Evolutionary conservation across 1,284 basidiomycete genomes (phyloP).

Genomic region (Porphyrellus sp.): DNA sequence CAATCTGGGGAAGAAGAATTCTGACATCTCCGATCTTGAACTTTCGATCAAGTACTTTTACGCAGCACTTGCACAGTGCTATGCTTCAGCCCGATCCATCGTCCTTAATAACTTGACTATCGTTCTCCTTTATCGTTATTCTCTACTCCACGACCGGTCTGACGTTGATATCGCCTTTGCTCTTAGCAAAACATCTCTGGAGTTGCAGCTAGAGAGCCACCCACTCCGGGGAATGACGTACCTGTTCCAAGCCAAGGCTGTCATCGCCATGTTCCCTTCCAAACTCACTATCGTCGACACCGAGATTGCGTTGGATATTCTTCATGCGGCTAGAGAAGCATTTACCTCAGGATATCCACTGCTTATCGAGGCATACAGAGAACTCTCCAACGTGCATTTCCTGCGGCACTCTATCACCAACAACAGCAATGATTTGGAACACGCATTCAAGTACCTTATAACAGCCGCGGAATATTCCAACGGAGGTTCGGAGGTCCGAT

Average conservation of each 20-base stretch:
- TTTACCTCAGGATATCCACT: slow-evolving; percentile 11
- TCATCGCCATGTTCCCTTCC: slow-evolving; percentile 4
- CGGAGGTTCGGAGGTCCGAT: slow-evolving; percentile 13
- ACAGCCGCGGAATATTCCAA: slow-evolving; percentile 10
- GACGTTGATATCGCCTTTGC: slow-evolving; percentile 17
- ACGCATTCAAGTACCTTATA: slow-evolving; percentile 14
- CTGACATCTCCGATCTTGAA: slow-evolving; percentile 7
- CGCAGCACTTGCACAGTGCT: slow-evolving; percentile 14
- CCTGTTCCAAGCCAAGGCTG: slow-evolving; percentile 15
- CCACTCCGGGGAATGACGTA: slow-evolving; percentile 6
- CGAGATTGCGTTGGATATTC: slow-evolving; percentile 16
- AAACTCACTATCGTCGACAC: slow-evolving; percentile 8
- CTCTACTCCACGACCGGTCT: neutral
- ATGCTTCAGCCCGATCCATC: neutral
- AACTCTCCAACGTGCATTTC: slow-evolving; percentile 12
- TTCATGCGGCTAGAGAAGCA: slow-evolving; percentile 11
- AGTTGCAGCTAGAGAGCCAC: slow-evolving; percentile 9
- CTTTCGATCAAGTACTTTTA: slow-evolving; percentile 11
- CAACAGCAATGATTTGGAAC: slow-evolving; percentile 12
- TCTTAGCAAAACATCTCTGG: slow-evolving; percentile 12
- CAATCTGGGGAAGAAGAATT: slow-evolving; percentile 5
- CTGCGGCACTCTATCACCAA: slow-evolving; percentile 13
- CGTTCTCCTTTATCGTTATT: slow-evolving; percentile 10
- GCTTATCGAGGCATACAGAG: slow-evolving; percentile 16
- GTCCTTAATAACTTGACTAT: slow-evolving; percentile 6